phyloP scores from a whole-genome alignment of 179 eudicot genomes.

The Drosera spatulata region DNA sequence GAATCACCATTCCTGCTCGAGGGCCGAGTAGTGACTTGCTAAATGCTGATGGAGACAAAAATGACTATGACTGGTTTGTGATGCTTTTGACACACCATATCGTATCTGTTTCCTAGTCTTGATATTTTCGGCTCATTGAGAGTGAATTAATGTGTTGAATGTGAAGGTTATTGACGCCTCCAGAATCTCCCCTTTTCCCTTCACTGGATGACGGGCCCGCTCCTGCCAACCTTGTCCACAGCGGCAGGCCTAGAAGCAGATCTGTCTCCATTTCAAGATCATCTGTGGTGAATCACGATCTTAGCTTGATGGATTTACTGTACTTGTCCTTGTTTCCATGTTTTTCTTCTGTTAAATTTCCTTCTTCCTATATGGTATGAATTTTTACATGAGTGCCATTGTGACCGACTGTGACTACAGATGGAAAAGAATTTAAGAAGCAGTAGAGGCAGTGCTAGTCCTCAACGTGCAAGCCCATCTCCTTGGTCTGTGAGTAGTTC shows the following conservation, averaged over 20 bases:
- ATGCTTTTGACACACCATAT: neutral
- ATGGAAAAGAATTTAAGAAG: slow-evolving; percentile 76
- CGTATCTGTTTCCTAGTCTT: neutral
- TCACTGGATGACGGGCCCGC: slow-evolving; percentile 86
- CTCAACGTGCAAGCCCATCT: slow-evolving; percentile 78
- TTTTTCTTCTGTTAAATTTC: neutral
- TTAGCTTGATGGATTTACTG: neutral
- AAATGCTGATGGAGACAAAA: slow-evolving; percentile 70
- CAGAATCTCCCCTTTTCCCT: slow-evolving; percentile 86
- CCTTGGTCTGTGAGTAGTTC: slow-evolving; percentile 56
- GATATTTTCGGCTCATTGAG: slow-evolving; percentile 6
- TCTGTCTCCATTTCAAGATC: slow-evolving; percentile 87
- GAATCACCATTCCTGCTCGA: slow-evolving; percentile 58
- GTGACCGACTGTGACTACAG: slow-evolving; percentile 21
- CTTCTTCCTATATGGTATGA: neutral
- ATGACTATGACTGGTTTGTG: slow-evolving; percentile 95
- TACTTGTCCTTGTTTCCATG: neutral
- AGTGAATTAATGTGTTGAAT: slow-evolving; percentile 7
- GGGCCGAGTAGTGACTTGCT: slow-evolving; percentile 91
- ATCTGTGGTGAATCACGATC: slow-evolving; percentile 51
- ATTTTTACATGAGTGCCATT: neutral
- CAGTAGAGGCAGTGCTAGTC: slow-evolving; percentile 59
- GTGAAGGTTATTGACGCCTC: slow-evolving; percentile 92
- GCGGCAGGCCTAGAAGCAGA: slow-evolving; percentile 77
- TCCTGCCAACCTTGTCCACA: slow-evolving; percentile 39